phyloP scores from a whole-genome alignment of 129 eudicot genomes.

The Chrysanthemum lavandulifolium region DNA sequence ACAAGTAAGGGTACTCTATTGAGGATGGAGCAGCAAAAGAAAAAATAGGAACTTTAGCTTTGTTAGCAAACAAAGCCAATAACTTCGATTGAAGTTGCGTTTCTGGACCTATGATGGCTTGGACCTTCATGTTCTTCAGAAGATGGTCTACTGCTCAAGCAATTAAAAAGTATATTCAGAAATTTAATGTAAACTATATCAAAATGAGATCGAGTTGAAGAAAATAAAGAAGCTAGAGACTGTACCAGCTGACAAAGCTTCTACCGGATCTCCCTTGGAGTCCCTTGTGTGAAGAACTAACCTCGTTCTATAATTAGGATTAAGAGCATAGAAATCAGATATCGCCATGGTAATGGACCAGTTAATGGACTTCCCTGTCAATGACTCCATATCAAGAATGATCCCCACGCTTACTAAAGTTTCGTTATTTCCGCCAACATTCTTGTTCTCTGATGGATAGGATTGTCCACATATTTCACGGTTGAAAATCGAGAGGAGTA shows the following conservation, averaged over 20 bases:
- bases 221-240: not conserved
- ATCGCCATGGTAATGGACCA: too few relatives aligned
- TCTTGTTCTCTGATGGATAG: not conserved
- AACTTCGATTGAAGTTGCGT: constrained; percentile 11
- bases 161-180: not conserved
- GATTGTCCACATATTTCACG: not conserved
- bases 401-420: too few relatives aligned
- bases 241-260: too few relatives aligned
- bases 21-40: constrained; percentile 18
- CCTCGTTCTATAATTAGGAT: too few relatives aligned
- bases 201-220: too few relatives aligned
- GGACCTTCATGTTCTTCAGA: constrained; percentile 28
- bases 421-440: too few relatives aligned
- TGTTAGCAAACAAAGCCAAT: constrained; percentile 15
- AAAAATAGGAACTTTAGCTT: constrained; percentile 29
- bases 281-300: too few relatives aligned
- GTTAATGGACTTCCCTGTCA: too few relatives aligned
- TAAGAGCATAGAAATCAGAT: too few relatives aligned
- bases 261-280: too few relatives aligned
- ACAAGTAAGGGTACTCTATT: constrained; percentile 20
- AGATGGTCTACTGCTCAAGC: constrained; percentile 25
- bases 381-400: too few relatives aligned
- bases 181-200: too few relatives aligned
- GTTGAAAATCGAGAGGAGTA: not conserved
- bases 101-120: constrained; percentile 30